A percentile compares a stretch with the other conserved stretches of the same genome.
Conservation (phyloP, 257 asterid genomes). For the Thymus quinquecostatus region DNA sequence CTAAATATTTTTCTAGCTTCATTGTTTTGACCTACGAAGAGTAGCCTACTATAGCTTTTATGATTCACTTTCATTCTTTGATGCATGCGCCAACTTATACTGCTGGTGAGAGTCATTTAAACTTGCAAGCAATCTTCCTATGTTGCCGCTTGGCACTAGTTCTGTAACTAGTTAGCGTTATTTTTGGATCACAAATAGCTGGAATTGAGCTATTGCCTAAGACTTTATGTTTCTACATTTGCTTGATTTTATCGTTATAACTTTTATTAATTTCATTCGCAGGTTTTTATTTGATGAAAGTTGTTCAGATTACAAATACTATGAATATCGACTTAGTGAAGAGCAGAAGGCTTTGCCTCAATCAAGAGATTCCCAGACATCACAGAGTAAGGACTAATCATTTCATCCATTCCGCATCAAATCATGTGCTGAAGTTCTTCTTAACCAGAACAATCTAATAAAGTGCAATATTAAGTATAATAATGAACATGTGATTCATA, state of each 20-base stretch:
- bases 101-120: constrained; percentile 2
- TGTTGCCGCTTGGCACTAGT: neutral
- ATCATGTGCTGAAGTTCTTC: constrained; percentile 11
- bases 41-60: constrained; percentile 1
- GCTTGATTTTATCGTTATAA: constrained; percentile 13
- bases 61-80: neutral
- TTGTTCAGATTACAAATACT: constrained; percentile 82
- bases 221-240: neutral
- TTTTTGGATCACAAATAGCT: constrained; percentile 27
- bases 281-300: constrained; percentile 84
- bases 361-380: constrained; percentile 48
- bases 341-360: constrained; percentile 74
- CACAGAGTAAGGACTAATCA: constrained; percentile 54
- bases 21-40: neutral
- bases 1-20: neutral
- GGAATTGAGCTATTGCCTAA: constrained; percentile 12
- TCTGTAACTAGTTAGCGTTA: constrained; percentile 41
- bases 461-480: constrained; percentile 5
- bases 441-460: neutral
- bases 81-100: neutral
- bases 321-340: constrained; percentile 74
- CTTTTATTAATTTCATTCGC: constrained; percentile 35
- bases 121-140: neutral
- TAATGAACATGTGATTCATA: constrained; percentile 1
- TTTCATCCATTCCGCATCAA: constrained; percentile 9